These are phyloP conservation scores for Mycothermus thermophilus DNA, from an alignment of 495 filamentous ascomycete genomes.

Conservation along the genomic window DNA sequence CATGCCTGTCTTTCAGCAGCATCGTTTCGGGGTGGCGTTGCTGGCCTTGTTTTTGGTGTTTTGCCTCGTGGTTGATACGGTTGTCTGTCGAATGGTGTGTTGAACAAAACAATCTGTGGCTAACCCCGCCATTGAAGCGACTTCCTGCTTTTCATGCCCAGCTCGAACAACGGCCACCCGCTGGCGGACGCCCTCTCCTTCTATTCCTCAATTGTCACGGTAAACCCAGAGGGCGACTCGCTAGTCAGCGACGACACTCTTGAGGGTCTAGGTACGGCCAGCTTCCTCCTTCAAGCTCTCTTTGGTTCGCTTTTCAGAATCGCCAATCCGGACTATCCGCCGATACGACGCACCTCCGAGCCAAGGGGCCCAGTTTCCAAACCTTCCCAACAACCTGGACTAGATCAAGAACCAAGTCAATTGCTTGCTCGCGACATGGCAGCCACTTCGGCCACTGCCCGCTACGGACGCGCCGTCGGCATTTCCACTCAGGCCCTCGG, in stretches of 20 bases:
- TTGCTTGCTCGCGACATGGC: constrained; percentile 7
- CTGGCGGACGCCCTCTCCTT: constrained; percentile 82
- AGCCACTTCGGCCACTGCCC: constrained; percentile 4
- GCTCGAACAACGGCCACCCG: constrained; percentile 42
- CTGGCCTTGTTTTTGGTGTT: no score
- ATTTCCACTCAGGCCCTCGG: constrained; percentile 5
- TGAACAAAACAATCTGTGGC: no score
- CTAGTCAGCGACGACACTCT: constrained; percentile 75
- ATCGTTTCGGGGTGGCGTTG: no score
- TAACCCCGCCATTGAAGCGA: no score
- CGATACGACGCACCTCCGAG: background rate
- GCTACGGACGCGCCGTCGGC: constrained; percentile 7
- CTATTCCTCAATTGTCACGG: constrained; percentile 76
- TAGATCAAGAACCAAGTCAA: no score
- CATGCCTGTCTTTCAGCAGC: no score
- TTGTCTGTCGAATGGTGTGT: no score
- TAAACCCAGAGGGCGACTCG: constrained; percentile 92
- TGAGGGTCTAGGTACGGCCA: constrained; percentile 85
- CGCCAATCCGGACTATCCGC: constrained; percentile 24
- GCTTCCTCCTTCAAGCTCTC: constrained; percentile 55
- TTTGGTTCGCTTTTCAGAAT: constrained; percentile 53
- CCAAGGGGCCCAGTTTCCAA: no score
- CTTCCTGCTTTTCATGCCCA: constrained; percentile 86
- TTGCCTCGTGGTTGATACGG: no score
- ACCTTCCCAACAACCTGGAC: constrained; percentile 1